These are phyloP conservation scores for Coemansia sp. DNA, from an alignment of 192 early-diverging fungal species.

Conservation along the genomic window DNA sequence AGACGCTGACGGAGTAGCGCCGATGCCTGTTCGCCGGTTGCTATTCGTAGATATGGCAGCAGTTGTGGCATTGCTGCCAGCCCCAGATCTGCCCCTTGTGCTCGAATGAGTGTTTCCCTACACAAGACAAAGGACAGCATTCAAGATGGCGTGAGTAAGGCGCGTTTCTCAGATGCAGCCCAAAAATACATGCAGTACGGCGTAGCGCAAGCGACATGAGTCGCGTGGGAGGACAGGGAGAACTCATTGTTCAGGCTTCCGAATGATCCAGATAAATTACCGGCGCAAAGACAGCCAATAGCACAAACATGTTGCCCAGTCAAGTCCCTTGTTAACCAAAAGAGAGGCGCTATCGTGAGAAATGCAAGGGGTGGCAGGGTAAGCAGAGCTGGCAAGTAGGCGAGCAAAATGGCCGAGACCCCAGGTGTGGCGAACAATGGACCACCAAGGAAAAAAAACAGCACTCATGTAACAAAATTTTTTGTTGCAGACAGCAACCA, in stretches of 20 bases:
- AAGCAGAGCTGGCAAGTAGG: not conserved
- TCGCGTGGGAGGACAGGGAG: not conserved
- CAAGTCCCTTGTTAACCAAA: not conserved
- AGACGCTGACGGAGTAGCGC: not conserved
- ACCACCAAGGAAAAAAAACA: not conserved
- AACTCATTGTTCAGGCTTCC: constrained; percentile 6
- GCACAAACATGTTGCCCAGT: not conserved
- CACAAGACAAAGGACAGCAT: not conserved
- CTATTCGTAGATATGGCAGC: not conserved
- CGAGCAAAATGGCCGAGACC: constrained; percentile 3
- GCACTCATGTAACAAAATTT: not conserved
- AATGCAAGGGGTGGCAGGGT: not conserved
- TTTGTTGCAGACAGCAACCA: not conserved
- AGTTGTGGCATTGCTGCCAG: constrained; percentile 5
- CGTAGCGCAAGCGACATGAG: not conserved
- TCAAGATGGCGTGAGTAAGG: not conserved
- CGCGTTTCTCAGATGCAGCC: not conserved
- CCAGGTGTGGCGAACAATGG: constrained; percentile 6
- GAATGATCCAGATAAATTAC: constrained; percentile 2
- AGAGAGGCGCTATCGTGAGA: constrained; percentile 2
- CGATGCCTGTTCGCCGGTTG: not conserved
- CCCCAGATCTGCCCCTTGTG: constrained; percentile 21
- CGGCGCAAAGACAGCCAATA: constrained; percentile 12
- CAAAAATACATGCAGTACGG: not conserved
- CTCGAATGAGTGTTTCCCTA: constrained; percentile 51